Percentiles rank a stretch among this genome's conserved stretches.
These are phyloP conservation scores for Wickerhamomyces sp. DNA, from an alignment of 1,139 yeast species.

Conservation along the genomic window DNA sequence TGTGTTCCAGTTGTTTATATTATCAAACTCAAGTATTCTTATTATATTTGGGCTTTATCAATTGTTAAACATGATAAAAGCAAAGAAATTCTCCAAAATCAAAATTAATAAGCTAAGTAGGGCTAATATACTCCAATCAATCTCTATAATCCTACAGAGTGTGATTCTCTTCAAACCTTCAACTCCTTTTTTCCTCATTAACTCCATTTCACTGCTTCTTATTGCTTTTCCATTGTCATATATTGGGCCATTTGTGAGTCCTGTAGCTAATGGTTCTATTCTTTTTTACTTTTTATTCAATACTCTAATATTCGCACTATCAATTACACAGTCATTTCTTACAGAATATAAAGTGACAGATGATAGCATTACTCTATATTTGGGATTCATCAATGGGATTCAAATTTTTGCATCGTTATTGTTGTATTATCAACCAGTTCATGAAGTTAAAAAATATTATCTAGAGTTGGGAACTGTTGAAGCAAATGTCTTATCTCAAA, in stretches of 20 bases:
- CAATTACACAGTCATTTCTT: slow-evolving; percentile 24
- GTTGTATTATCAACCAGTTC: slow-evolving; percentile 38
- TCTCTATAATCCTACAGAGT: slow-evolving; percentile 31
- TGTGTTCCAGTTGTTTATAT: slow-evolving; percentile 34
- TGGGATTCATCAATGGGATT: slow-evolving; percentile 28
- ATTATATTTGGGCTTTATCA: slow-evolving; percentile 29
- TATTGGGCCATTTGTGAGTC: slow-evolving; percentile 28
- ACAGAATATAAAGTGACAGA: slow-evolving; percentile 24
- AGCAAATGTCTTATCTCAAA: slow-evolving; percentile 41
- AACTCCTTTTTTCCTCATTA: slow-evolving; percentile 14
- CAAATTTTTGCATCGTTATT: slow-evolving; percentile 37
- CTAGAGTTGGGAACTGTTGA: slow-evolving; percentile 33
- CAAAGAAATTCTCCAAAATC: slow-evolving; percentile 23
- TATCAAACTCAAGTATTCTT: slow-evolving; percentile 22
- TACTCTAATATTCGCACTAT: slow-evolving; percentile 18
- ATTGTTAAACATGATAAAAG: slow-evolving; percentile 20
- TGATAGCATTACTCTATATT: slow-evolving; percentile 20
- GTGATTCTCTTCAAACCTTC: slow-evolving; percentile 19
- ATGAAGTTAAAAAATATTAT: slow-evolving; percentile 39
- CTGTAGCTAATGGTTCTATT: slow-evolving; percentile 28
- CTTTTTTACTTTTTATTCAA: slow-evolving; percentile 26
- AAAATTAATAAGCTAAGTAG: slow-evolving; percentile 25
- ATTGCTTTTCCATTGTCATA: slow-evolving; percentile 29
- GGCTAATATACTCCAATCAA: slow-evolving; percentile 30
- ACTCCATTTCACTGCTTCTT: slow-evolving; percentile 21